Evolutionary conservation across 306 rosid genomes (phyloP).

Genomic region (Adenanthera pavonina): DNA sequence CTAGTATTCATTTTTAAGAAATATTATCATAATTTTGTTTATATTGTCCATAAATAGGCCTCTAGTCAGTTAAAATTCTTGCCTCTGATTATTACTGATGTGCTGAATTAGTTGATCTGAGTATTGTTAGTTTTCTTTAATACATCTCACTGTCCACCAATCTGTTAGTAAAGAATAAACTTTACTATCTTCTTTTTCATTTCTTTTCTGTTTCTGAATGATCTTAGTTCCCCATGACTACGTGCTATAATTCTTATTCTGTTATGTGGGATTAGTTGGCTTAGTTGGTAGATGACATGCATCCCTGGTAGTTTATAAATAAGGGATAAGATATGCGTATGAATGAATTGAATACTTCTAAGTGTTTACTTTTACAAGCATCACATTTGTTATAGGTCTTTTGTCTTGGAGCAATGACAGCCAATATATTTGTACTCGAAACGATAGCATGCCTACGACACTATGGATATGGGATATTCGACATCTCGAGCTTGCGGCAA

Average conservation of each 20-base stretch:
- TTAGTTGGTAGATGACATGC: background rate
- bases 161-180: background rate
- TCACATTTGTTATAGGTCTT: conserved; percentile 60
- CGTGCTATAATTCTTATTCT: too few species aligned
- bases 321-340: background rate
- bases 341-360: background rate
- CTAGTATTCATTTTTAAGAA: too few species aligned
- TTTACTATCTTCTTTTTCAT: too few species aligned
- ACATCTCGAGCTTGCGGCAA: conserved; percentile 84
- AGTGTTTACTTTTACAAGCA: background rate
- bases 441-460: conserved; percentile 87
- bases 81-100: too few species aligned
- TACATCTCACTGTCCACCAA: too few species aligned
- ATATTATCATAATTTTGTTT: too few species aligned
- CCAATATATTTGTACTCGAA: conserved; percentile 90
- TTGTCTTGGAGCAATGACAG: conserved; percentile 93
- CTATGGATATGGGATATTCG: conserved; percentile 96
- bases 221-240: too few species aligned
- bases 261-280: background rate
- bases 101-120: too few species aligned
- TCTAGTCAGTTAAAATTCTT: too few species aligned
- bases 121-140: too few species aligned
- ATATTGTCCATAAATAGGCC: too few species aligned
- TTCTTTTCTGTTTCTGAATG: too few species aligned
- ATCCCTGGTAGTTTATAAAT: background rate